Percentiles rank a stretch among this genome's conserved stretches.
Evolutionary conservation across 1,139 yeast genomes (phyloP).

Genomic region (Candida neerlandica): DNA sequence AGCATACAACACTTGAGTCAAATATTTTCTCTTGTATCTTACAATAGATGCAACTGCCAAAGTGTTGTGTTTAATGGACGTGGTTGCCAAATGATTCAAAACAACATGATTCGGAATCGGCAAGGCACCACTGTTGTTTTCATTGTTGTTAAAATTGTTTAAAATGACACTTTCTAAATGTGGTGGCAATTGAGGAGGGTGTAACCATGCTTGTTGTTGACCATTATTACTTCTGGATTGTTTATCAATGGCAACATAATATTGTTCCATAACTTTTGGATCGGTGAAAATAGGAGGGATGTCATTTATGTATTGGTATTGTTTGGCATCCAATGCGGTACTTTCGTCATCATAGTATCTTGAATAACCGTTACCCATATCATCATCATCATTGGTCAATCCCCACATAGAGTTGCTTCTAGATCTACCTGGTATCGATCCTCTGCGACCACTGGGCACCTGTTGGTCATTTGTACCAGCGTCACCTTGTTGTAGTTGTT

Average conservation of each 20-base stretch:
- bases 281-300: constrained; percentile 92
- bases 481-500: constrained; percentile 13
- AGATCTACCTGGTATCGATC: constrained; percentile 27
- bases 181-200: constrained; percentile 55
- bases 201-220: constrained; percentile 68
- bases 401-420: constrained; percentile 57
- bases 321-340: constrained; percentile 17
- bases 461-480: constrained; percentile 7
- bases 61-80: constrained; percentile 51
- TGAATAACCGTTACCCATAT: constrained; percentile 79
- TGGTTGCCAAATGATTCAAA: constrained; percentile 48
- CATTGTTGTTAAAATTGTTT: constrained; percentile 51
- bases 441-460: constrained; percentile 20
- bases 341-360: constrained; percentile 49
- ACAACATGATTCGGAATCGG: constrained; percentile 54
- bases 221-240: constrained; percentile 67
- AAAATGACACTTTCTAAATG: constrained; percentile 51
- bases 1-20: constrained; percentile 52
- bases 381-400: constrained; percentile 66
- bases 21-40: constrained; percentile 50
- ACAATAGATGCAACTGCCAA: constrained; percentile 53
- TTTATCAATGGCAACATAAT: constrained; percentile 71
- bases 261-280: constrained; percentile 61
- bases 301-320: constrained; percentile 56
- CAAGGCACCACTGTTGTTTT: constrained; percentile 51